phyloP scores from a whole-genome alignment of 352 stramenopile species.

The Globisporangium paroecandrum region DNA sequence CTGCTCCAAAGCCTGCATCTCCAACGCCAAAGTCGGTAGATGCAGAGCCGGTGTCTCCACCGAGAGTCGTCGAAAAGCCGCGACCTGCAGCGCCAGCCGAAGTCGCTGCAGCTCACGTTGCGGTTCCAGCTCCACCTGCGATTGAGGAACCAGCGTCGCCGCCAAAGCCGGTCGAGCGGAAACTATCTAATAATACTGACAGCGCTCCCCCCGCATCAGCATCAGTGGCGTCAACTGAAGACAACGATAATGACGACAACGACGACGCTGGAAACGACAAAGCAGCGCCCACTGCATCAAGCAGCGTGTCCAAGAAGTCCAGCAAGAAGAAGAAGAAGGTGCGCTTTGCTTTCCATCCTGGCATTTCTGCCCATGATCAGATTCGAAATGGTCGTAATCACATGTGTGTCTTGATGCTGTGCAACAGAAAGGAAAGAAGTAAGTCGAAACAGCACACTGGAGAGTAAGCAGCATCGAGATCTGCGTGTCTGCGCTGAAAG shows the following conservation, averaged over 20 bases:
- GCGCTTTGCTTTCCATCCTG: background rate
- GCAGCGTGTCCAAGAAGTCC: slow-evolving; percentile 42
- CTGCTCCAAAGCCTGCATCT: background rate
- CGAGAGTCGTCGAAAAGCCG: background rate
- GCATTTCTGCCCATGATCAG: background rate
- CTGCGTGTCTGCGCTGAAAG: background rate
- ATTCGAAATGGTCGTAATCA: background rate
- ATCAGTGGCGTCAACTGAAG: slow-evolving; percentile 1
- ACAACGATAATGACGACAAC: slow-evolving; percentile 35
- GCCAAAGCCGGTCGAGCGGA: slow-evolving; percentile 17
- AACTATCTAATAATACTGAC: background rate
- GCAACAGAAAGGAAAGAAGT: slow-evolving; percentile 9
- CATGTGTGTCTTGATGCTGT: too few species aligned
- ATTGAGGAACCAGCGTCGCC: slow-evolving; percentile 21
- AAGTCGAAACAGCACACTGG: background rate
- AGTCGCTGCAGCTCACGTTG: slow-evolving; percentile 11
- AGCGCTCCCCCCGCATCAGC: background rate
- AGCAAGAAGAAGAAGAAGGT: slow-evolving; percentile 71
- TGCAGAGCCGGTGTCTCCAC: background rate
- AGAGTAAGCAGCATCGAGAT: background rate
- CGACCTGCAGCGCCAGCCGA: slow-evolving; percentile 6
- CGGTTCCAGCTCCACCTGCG: slow-evolving; percentile 6
- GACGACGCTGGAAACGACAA: slow-evolving; percentile 28
- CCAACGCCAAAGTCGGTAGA: background rate
- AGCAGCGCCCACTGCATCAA: slow-evolving; percentile 23